A percentile compares a stretch with the other conserved stretches of the same genome.
These are phyloP conservation scores for Lantana camara DNA, from an alignment of 257 asterid genomes.

Conservation along the genomic window DNA sequence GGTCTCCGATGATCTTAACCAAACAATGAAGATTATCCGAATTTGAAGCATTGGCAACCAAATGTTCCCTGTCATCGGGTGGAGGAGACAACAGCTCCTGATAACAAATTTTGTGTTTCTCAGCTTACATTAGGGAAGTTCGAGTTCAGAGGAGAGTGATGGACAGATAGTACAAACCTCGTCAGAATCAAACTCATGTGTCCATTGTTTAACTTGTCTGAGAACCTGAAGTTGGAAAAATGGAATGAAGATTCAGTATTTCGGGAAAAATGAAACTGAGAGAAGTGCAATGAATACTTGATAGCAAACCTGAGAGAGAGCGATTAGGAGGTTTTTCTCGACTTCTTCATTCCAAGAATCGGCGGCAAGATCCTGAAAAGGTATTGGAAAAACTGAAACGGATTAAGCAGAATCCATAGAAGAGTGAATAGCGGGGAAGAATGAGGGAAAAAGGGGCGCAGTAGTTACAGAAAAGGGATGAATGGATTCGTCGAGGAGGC, in stretches of 20 bases:
- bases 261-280: background rate
- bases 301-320: constrained; percentile 64
- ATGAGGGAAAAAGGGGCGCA: background rate
- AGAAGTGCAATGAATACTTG: background rate
- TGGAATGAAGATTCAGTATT: background rate
- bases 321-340: constrained; percentile 55
- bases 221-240: constrained; percentile 45
- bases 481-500: constrained; percentile 45
- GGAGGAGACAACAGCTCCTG: constrained; percentile 46
- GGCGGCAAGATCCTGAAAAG: constrained; percentile 49
- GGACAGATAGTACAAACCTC: constrained; percentile 43
- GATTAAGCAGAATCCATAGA: no score
- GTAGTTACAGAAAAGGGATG: constrained; percentile 45
- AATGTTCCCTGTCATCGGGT: constrained; percentile 27
- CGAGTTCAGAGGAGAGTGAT: background rate
- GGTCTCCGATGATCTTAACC: constrained; percentile 44
- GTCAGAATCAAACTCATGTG: constrained; percentile 44
- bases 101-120: constrained; percentile 13
- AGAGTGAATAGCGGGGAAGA: background rate
- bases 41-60: constrained; percentile 25
- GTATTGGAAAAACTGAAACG: background rate
- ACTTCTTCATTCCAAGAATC: constrained; percentile 44
- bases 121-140: no score
- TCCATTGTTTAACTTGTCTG: constrained; percentile 61
- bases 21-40: constrained; percentile 46